These are phyloP conservation scores for Rhizopus sp. DNA, from an alignment of 371 early-diverging fungal species.

Conservation along the genomic window DNA sequence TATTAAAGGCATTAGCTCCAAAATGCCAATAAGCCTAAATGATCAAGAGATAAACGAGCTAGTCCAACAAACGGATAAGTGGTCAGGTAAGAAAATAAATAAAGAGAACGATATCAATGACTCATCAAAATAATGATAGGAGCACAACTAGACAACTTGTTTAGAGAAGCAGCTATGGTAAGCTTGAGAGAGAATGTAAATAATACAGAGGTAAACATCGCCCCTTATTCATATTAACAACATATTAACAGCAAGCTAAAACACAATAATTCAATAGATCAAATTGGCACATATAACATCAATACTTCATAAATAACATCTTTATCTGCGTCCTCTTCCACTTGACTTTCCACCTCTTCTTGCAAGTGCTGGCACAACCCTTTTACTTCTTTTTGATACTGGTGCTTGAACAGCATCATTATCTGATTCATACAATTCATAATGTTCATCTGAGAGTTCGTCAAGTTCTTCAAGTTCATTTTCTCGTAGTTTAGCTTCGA, in stretches of 20 bases:
- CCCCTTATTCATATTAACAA: neutral
- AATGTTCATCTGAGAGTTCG: neutral
- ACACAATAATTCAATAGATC: neutral
- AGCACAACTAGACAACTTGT: constrained; percentile 63
- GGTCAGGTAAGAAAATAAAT: constrained; percentile 46
- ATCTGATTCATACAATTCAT: no score
- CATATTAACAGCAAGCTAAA: neutral
- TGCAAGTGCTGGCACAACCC: no score
- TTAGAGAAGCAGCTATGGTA: constrained; percentile 64
- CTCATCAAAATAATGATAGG: constrained; percentile 22
- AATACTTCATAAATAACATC: neutral
- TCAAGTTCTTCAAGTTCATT: neutral
- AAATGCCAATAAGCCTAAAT: constrained; percentile 57
- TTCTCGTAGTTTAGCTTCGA: neutral
- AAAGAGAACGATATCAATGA: neutral
- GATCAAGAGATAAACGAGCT: constrained; percentile 33
- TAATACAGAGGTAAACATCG: constrained; percentile 39
- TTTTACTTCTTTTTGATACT: no score
- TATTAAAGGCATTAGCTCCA: constrained; percentile 56
- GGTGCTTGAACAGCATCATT: no score
- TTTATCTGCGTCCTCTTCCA: no score
- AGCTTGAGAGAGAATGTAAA: constrained; percentile 58
- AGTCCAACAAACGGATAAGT: constrained; percentile 40
- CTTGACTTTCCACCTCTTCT: no score
- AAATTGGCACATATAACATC: neutral